Percentiles rank a stretch among this genome's conserved stretches.
These are phyloP conservation scores for Chloranthus sessilifolius DNA, from an alignment of 164 flowering plant species.

Conservation along the genomic window DNA sequence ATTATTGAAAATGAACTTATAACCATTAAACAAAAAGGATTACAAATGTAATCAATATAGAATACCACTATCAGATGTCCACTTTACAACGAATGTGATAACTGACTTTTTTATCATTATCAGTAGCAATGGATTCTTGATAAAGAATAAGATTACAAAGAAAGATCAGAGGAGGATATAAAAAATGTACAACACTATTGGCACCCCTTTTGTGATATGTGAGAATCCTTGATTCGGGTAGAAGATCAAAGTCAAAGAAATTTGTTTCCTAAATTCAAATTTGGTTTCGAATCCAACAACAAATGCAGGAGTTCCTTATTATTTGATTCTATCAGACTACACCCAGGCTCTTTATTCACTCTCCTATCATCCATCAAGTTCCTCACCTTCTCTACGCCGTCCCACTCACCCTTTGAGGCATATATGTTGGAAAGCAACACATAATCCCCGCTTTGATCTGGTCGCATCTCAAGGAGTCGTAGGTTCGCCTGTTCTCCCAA, in stretches of 20 bases:
- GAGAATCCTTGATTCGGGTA: too few species aligned
- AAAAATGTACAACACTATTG: too few species aligned
- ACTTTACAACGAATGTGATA: too few species aligned
- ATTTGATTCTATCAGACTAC: constrained; percentile 38
- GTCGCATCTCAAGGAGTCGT: constrained; percentile 37
- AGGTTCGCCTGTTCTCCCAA: constrained; percentile 50
- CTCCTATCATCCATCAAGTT: constrained; percentile 60
- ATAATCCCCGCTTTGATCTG: constrained; percentile 60
- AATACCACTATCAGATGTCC: too few species aligned
- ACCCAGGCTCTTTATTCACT: constrained; percentile 45
- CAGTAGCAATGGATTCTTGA: too few species aligned
- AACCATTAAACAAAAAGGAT: too few species aligned
- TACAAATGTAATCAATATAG: too few species aligned
- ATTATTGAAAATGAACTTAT: too few species aligned
- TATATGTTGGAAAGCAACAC: constrained; percentile 59
- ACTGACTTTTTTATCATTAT: too few species aligned
- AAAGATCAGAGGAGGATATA: too few species aligned
- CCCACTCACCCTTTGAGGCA: constrained; percentile 65
- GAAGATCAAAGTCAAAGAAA: background rate
- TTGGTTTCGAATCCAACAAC: constrained; percentile 33
- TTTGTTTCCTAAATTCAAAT: constrained; percentile 9
- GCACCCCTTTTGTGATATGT: too few species aligned
- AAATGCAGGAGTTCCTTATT: constrained; percentile 40
- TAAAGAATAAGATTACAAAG: too few species aligned
- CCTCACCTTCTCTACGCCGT: constrained; percentile 52